These are phyloP conservation scores for Salisapilia sapeloensis DNA, from an alignment of 352 stramenopile genomes.

Conservation along the genomic window DNA sequence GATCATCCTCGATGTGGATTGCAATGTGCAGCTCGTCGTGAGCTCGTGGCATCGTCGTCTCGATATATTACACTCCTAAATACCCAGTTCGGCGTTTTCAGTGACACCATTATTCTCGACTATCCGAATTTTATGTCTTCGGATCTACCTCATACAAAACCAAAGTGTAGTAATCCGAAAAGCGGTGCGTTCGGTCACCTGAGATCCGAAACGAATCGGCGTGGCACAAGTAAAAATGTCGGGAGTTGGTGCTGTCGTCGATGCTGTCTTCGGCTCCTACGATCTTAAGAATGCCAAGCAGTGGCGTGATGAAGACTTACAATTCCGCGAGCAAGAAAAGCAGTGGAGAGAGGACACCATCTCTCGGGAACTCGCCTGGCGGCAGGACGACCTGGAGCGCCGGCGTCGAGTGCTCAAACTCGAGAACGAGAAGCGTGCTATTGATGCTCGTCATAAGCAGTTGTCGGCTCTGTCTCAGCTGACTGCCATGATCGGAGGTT, in stretches of 20 bases:
- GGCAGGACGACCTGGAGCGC: conserved; percentile 47
- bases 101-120: too few species aligned
- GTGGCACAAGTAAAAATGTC: conserved; percentile 10
- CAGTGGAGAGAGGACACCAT: conserved; percentile 69
- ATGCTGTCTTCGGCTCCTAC: conserved; percentile 71
- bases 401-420: conserved; percentile 55
- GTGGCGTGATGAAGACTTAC: conserved; percentile 64
- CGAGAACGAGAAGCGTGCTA: conserved; percentile 59
- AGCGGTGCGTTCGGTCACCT: too few species aligned
- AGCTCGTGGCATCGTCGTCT: too few species aligned
- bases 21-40: too few species aligned
- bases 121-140: too few species aligned
- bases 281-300: conserved; percentile 75
- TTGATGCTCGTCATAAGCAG: conserved; percentile 51
- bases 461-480: conserved; percentile 42
- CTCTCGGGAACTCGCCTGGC: conserved; percentile 41
- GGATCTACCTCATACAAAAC: too few species aligned
- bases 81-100: too few species aligned
- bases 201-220: too few species aligned
- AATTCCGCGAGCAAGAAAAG: conserved; percentile 57
- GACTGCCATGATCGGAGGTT: conserved; percentile 43
- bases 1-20: too few species aligned
- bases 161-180: too few species aligned
- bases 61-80: too few species aligned
- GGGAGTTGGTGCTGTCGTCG: conserved; percentile 38